Evolutionary conservation across 1,284 basidiomycete species (phyloP).

Genomic region (Tetrapyrgos nigripes): DNA sequence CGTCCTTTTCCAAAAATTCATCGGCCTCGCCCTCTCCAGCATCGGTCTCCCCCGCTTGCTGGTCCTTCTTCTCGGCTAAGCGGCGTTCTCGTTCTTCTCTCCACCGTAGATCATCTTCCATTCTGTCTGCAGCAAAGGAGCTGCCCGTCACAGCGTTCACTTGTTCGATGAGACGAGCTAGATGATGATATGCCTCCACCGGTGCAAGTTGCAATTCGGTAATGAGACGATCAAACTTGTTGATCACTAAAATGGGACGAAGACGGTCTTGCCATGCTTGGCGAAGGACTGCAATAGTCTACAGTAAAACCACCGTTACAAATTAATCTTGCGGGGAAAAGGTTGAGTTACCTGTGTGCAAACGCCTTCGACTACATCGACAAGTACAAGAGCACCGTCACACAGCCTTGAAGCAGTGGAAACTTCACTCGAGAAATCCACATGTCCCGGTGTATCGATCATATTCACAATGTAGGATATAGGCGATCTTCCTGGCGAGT

Average conservation of each 20-base stretch:
- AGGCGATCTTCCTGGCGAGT: slow-evolving; percentile 53
- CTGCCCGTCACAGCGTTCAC: slow-evolving; percentile 98
- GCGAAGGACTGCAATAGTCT: slow-evolving; percentile 95
- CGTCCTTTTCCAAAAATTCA: slow-evolving; percentile 92
- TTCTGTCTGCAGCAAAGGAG: slow-evolving; percentile 95
- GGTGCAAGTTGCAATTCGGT: slow-evolving; percentile 94
- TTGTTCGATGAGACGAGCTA: slow-evolving; percentile 93
- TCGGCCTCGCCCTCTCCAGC: slow-evolving; percentile 61
- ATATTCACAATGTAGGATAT: slow-evolving; percentile 88
- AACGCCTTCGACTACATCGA: slow-evolving; percentile 98
- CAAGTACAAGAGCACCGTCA: slow-evolving; percentile 96
- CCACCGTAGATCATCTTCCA: slow-evolving; percentile 97
- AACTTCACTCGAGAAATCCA: slow-evolving; percentile 98
- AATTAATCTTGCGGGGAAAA: not conserved
- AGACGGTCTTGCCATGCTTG: slow-evolving; percentile 95
- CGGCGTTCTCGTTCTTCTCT: slow-evolving; percentile 89
- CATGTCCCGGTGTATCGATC: slow-evolving; percentile 99
- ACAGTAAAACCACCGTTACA: slow-evolving; percentile 1
- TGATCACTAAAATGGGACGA: slow-evolving; percentile 93
- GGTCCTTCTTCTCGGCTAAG: slow-evolving; percentile 75
- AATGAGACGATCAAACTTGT: slow-evolving; percentile 96
- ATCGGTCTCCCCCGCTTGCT: slow-evolving; percentile 69
- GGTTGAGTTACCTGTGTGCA: slow-evolving; percentile 86
- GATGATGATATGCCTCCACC: slow-evolving; percentile 93
- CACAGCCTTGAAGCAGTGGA: slow-evolving; percentile 94